phyloP scores from a whole-genome alignment of 257 asterid genomes.

The Solanum microdontum region DNA sequence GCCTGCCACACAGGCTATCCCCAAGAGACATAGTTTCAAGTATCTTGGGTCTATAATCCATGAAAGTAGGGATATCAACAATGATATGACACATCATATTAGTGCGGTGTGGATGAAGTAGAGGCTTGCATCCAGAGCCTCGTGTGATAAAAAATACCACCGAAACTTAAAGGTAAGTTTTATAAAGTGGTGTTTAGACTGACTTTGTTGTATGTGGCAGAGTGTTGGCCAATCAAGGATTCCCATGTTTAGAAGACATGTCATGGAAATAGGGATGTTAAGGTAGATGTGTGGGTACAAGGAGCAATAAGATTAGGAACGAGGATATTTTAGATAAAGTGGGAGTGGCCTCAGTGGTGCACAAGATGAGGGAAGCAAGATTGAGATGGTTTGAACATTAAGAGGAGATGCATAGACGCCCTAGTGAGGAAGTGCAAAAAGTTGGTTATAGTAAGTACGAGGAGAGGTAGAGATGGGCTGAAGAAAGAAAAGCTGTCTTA shows the following conservation, averaged over 20 bases:
- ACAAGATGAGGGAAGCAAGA: too few relatives aligned
- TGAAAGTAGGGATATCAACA: background rate
- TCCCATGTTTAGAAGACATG: background rate
- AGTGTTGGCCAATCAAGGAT: background rate
- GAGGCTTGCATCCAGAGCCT: background rate
- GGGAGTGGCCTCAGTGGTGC: too few relatives aligned
- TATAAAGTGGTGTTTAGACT: background rate
- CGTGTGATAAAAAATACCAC: background rate
- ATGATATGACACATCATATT: background rate
- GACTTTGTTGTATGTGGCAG: background rate
- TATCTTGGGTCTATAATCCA: background rate
- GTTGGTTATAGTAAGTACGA: background rate
- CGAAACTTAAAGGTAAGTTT: background rate
- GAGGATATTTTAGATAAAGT: too few relatives aligned
- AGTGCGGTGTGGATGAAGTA: background rate
- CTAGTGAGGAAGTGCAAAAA: background rate
- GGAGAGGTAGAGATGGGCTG: background rate
- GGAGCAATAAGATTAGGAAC: too few relatives aligned
- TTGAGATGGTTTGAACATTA: background rate
- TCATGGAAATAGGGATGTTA: background rate
- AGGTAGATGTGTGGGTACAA: background rate
- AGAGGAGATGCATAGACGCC: background rate
- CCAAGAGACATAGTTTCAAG: background rate
- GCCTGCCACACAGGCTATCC: background rate
- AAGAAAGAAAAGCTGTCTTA: background rate